These are phyloP conservation scores for Volvox carteri DNA, from an alignment of 163 green algal species.

Conservation along the genomic window DNA sequence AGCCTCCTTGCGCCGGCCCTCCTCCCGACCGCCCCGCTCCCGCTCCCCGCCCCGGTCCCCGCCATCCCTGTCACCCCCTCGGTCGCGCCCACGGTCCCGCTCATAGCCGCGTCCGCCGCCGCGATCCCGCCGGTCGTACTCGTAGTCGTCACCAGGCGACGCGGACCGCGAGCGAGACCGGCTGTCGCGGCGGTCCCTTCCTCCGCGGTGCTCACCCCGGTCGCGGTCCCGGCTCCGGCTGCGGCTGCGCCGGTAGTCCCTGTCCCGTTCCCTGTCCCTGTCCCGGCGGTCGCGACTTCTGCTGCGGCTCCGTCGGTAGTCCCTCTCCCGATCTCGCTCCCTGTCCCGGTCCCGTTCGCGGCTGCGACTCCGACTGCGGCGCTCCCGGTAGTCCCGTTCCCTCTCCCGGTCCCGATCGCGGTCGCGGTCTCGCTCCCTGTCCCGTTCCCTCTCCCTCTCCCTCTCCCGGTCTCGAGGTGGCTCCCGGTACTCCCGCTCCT, in stretches of 20 bases:
- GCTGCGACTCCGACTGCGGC: conserved; percentile 11
- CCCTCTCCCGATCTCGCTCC: not conserved
- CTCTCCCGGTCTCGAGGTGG: not conserved
- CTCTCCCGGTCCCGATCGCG: not conserved
- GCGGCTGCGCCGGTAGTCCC: conserved; percentile 18
- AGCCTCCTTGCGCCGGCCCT: conserved; percentile 14
- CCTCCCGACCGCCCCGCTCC: not conserved
- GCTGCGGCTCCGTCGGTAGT: not conserved
- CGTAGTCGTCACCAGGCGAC: conserved; percentile 3
- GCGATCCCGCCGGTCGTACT: conserved; percentile 19
- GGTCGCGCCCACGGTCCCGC: not conserved
- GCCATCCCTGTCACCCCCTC: not conserved
- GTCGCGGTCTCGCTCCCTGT: conserved; percentile 24
- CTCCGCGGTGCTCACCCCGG: not conserved
- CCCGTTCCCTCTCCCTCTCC: conserved; percentile 6
- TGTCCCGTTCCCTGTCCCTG: not conserved
- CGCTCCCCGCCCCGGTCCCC: conserved; percentile 35
- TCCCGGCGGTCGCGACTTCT: not conserved
- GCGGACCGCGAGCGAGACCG: conserved; percentile 17
- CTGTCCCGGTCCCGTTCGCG: conserved; percentile 7
- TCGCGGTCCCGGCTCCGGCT: conserved; percentile 27
- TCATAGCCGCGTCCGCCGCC: conserved; percentile 13
- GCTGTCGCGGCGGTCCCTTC: not conserved
- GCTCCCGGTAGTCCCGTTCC: conserved; percentile 42
- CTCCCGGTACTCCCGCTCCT: conserved; percentile 14